phyloP scores from a whole-genome alignment of 257 asterid genomes.

The Paraleonurus japonicus region DNA sequence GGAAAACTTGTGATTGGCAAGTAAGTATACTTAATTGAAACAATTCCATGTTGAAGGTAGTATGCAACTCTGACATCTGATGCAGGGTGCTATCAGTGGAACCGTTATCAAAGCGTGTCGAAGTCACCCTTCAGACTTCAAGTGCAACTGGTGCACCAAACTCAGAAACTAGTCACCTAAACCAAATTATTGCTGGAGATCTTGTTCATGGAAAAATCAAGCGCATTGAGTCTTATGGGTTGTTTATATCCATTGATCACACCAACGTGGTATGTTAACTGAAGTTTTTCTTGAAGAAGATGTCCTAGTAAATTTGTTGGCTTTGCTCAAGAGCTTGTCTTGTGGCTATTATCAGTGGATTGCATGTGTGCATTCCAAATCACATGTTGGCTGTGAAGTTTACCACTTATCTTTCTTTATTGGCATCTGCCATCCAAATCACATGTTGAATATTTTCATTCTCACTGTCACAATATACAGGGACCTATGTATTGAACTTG shows the following conservation, averaged over 20 bases:
- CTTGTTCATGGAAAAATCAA: conserved; percentile 71
- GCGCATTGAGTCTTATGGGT: conserved; percentile 81
- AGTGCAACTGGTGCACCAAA: conserved; percentile 36
- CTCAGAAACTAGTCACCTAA: conserved; percentile 43
- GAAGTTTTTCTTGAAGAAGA: conserved; percentile 13
- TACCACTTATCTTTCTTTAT: not conserved
- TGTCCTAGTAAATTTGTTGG: not conserved
- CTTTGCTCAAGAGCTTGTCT: not conserved
- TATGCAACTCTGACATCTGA: conserved; percentile 33
- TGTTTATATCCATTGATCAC: conserved; percentile 71
- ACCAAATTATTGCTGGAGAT: conserved; percentile 58
- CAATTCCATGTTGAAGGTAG: conserved; percentile 21
- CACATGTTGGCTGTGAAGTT: not conserved
- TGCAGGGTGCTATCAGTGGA: conserved; percentile 90
- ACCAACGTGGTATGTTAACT: conserved; percentile 61
- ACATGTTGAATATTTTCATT: conserved; percentile 1
- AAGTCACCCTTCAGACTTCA: conserved; percentile 80
- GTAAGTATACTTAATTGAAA: conserved; percentile 42
- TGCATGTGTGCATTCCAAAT: not conserved
- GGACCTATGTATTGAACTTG: not conserved
- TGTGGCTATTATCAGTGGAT: not conserved
- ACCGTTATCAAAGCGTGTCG: conserved; percentile 82
- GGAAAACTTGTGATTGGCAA: conserved; percentile 84
- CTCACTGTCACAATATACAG: not conserved
- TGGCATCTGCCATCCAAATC: not conserved